phyloP scores from a whole-genome alignment of 257 asterid genomes.

The Ajuga chamaepitys region DNA sequence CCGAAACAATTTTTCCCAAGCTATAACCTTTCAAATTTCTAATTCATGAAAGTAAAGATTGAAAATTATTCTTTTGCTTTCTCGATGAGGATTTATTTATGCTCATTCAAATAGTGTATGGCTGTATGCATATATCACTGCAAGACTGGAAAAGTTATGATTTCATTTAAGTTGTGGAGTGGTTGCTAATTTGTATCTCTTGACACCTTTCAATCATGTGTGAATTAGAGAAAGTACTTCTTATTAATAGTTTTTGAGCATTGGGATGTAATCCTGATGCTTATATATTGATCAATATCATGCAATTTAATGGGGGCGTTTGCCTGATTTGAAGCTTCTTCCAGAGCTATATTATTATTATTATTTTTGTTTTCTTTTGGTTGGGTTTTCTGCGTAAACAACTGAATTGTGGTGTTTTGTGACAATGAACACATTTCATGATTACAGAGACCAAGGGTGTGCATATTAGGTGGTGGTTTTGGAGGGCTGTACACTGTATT shows the following conservation, averaged over 20 bases:
- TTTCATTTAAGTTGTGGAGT: conserved; percentile 1
- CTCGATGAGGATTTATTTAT: not conserved
- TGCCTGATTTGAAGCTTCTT: not conserved
- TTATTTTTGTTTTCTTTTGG: too few species aligned
- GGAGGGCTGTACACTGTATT: conserved; percentile 98
- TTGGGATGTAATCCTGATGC: not conserved
- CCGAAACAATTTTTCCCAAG: too few species aligned
- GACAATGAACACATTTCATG: conserved; percentile 10
- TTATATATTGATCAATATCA: not conserved
- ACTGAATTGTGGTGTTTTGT: not conserved
- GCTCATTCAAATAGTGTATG: not conserved
- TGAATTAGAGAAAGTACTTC: not conserved
- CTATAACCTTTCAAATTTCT: not conserved
- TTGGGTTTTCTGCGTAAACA: not conserved
- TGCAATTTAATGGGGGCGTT: not conserved
- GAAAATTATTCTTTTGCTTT: not conserved
- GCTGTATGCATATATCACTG: too few species aligned
- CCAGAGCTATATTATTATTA: too few species aligned
- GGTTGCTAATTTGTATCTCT: not conserved
- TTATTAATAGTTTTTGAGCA: not conserved
- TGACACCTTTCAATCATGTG: not conserved
- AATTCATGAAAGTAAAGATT: not conserved
- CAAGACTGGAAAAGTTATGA: not conserved
- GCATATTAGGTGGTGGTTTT: conserved; percentile 97
- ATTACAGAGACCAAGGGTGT: conserved; percentile 85